A percentile compares a stretch with the other conserved stretches of the same genome.
phyloP scores from a whole-genome alignment of 805 yeast genomes.

The Starmerella etchellsii region DNA sequence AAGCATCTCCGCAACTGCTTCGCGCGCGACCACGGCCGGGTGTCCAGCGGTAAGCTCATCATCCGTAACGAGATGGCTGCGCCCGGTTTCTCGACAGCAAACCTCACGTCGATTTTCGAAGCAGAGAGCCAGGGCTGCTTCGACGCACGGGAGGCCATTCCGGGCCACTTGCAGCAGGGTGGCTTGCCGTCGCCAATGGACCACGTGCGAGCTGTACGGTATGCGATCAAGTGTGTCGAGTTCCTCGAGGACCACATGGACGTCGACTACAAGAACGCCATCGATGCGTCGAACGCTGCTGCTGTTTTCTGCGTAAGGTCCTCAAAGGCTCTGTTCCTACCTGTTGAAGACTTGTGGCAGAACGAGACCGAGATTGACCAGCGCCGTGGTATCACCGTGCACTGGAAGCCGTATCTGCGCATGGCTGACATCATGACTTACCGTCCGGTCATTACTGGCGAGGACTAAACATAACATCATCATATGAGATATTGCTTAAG shows the following conservation, averaged over 20 bases:
- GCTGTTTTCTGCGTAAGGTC: constrained; percentile 74
- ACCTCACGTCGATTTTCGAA: constrained; percentile 70
- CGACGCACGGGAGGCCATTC: constrained; percentile 88
- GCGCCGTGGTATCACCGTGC: constrained; percentile 81
- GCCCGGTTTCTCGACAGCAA: constrained; percentile 63
- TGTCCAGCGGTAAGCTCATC: constrained; percentile 72
- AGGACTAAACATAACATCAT: background rate
- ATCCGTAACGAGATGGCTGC: constrained; percentile 79
- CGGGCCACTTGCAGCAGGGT: constrained; percentile 98
- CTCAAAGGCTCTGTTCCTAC: constrained; percentile 59
- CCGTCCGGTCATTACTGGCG: constrained; percentile 21
- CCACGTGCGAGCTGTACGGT: constrained; percentile 76
- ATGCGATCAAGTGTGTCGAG: constrained; percentile 79
- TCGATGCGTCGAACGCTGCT: constrained; percentile 25
- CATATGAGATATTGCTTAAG: no score
- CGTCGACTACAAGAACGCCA: constrained; percentile 13
- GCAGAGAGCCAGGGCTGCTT: constrained; percentile 65
- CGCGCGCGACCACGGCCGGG: constrained; percentile 60
- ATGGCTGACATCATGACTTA: constrained; percentile 70
- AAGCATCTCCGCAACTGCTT: constrained; percentile 54
- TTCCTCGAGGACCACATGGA: constrained; percentile 53
- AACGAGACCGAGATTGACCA: constrained; percentile 66
- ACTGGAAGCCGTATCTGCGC: constrained; percentile 66
- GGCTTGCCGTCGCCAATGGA: constrained; percentile 91
- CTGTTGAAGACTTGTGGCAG: constrained; percentile 68